Evolutionary conservation across 2,329 filamentous ascomycete genomes (phyloP).

Genomic region (Gremmenia infestans): DNA sequence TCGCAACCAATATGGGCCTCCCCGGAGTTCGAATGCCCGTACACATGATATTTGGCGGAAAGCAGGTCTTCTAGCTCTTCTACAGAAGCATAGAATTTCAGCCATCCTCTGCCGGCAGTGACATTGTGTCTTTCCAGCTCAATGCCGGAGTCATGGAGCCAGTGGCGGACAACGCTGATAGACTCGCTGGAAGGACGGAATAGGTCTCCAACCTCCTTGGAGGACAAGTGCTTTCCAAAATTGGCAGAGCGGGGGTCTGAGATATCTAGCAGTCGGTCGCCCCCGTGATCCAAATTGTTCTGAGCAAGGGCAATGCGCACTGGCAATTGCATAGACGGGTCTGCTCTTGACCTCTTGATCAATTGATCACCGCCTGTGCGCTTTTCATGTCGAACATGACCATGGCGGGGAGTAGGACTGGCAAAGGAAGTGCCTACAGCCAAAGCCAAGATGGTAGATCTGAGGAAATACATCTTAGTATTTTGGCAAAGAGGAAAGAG

Average conservation of each 20-base stretch:
- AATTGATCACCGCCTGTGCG: not conserved
- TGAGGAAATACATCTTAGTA: slow-evolving; percentile 4
- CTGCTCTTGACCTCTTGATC: slow-evolving; percentile 1
- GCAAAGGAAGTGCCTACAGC: slow-evolving; percentile 4
- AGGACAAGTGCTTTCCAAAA: slow-evolving; percentile 32
- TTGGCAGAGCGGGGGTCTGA: slow-evolving; percentile 28
- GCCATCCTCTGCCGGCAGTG: slow-evolving; percentile 29
- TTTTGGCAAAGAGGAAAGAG: not conserved
- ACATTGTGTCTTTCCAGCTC: slow-evolving; percentile 7
- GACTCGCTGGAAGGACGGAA: slow-evolving; percentile 12
- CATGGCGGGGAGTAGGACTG: slow-evolving; percentile 6
- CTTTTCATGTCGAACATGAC: slow-evolving; percentile 10
- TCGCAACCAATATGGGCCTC: slow-evolving; percentile 19
- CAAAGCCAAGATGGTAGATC: slow-evolving; percentile 3
- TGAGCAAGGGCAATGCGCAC: slow-evolving; percentile 20
- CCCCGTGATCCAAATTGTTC: slow-evolving; percentile 20
- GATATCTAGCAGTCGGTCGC: slow-evolving; percentile 30
- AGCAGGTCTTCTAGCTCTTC: slow-evolving; percentile 30
- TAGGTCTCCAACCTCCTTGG: slow-evolving; percentile 22
- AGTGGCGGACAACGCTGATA: slow-evolving; percentile 3
- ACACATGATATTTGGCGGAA: slow-evolving; percentile 25
- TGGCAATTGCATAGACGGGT: not conserved
- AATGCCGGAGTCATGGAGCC: slow-evolving; percentile 16
- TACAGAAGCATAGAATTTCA: slow-evolving; percentile 30
- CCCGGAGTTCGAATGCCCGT: slow-evolving; percentile 47